phyloP scores from a whole-genome alignment of 2,329 filamentous ascomycete species.

The Rugonectria rugulosa region DNA sequence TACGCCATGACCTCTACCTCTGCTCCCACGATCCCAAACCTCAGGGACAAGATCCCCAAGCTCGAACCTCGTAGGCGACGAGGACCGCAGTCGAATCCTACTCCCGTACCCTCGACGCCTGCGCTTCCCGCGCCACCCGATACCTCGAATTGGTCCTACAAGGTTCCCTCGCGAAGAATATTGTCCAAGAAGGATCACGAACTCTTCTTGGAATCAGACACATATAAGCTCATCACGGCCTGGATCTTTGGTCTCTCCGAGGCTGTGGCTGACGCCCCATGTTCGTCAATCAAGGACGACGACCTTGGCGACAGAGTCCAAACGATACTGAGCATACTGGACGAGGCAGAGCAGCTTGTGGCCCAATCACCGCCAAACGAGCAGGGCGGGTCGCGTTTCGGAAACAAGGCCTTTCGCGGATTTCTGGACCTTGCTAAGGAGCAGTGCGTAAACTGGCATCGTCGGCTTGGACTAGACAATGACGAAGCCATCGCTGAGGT shows the following conservation, averaged over 20 bases:
- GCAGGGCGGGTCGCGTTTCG: slow-evolving; percentile 88
- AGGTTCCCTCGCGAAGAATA: slow-evolving; percentile 78
- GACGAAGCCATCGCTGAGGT: slow-evolving; percentile 71
- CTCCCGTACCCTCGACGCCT: slow-evolving; percentile 79
- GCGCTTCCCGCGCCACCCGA: slow-evolving; percentile 73
- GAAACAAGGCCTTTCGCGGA: slow-evolving; percentile 87
- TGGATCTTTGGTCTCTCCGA: slow-evolving; percentile 91
- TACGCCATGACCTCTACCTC: slow-evolving; percentile 39
- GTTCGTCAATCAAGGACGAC: slow-evolving; percentile 65
- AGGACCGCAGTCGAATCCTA: slow-evolving; percentile 58
- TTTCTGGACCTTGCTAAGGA: slow-evolving; percentile 76
- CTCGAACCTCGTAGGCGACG: slow-evolving; percentile 70
- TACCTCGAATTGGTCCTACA: slow-evolving; percentile 66
- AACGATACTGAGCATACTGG: slow-evolving; percentile 73
- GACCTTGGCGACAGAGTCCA: slow-evolving; percentile 67
- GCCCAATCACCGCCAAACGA: slow-evolving; percentile 80
- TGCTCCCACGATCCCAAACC: slow-evolving; percentile 38
- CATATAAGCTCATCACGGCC: slow-evolving; percentile 77
- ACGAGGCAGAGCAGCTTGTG: slow-evolving; percentile 72
- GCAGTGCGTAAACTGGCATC: slow-evolving; percentile 68
- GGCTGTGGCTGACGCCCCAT: slow-evolving; percentile 74
- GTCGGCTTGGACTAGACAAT: slow-evolving; percentile 60
- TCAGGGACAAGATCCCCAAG: slow-evolving; percentile 68
- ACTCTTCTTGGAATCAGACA: slow-evolving; percentile 78
- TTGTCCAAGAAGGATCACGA: slow-evolving; percentile 82